Base-by-base conservation (phyloP, 768 basidiomycete species). In the Agrocybe pediades region DNA sequence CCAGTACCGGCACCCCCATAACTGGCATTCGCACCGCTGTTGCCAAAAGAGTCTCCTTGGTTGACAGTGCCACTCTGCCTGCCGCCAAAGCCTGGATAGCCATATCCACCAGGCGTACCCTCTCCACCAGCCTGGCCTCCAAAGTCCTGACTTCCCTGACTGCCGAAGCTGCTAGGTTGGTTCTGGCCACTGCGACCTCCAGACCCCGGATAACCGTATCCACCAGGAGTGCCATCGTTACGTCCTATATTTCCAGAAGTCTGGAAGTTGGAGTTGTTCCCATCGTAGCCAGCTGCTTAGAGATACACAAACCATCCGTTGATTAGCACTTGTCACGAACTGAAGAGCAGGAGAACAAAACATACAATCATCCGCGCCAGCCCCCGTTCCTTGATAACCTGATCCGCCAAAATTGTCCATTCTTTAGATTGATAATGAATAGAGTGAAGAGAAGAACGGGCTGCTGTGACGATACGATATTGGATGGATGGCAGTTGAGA, bases 311-410 rank as follows among this genome's bases (percentile, higher is more conserved):
- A 36, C 6, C 23, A 41, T 13, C 23, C 9, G 16, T 24, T 16
- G 9, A 20, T 29, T 41, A 9, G n/a, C 40, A 41, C 15, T 5
- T 11, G 15, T 2, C 20, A 16, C n/a, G 26, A 2, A 1, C 21
- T 15, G 13, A 36, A 36, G 19, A 15, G 29, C 20, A 25, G 17
- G 17, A 16, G 24, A 33, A n/a, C 9, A 30, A n/a, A 23, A 20
- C 50, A 16, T 23, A 51, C 50, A 51, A 24, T 51, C 50, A 30
- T 51, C 50, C 21, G 50, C 50, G 23, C 50, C 50, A 16, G 50
- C 50, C 3, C 50, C 27, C 27, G 8, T 44, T 26, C 50, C 50
- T 36, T 51, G 50, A 51, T 51, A 51, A 24, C 50, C 50, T 51
- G 42, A 30, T 45, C 50, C 41, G 11, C 50, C 50, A 9, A n/a